Base-by-base conservation (phyloP, 2,329 filamentous ascomycete genomes). In the Pseudopithomyces maydicus region DNA sequence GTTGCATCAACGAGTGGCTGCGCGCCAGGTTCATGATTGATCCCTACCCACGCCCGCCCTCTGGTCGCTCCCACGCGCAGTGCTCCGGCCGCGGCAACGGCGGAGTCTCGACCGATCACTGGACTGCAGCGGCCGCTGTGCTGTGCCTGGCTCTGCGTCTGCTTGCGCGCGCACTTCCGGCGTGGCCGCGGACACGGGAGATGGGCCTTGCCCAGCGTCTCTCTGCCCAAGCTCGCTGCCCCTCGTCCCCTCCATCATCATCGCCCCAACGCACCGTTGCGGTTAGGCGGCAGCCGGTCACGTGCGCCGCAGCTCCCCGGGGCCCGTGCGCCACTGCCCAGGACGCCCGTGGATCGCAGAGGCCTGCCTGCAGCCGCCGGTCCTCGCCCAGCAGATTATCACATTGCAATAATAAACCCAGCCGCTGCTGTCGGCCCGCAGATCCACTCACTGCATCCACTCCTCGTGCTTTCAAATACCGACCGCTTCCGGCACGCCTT, bases 81-180 rank as follows among this genome's bases (percentile, higher is more conserved):
- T 10, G 17, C 38, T 17, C 8, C 71, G 69, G 70, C 70, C 71
- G 70, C 70, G 70, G 71, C 61, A 66, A 59, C 60, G 68, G 64
- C 61, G 59, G 50, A 54, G 41, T 23, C 51, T 43, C 43, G 53
- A 14, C 19, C 58, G 46, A 48, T 52, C 56, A 55, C 57, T n/a
- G 22, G 46, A 51, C 47, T 49, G 38, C 26, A 29, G 26, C 26
- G 26, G 26, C 5, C 26, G 26, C 26, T 29, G 26, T 29, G 26
- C 26, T 29, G 26, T 29, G 26, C 8, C 26, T 64, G 33, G n/a
- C 2, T 10, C 20, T 43, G 6, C 39, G 15, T 6, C 11, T 22
- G 35, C 17, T 20, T 43, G 48, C 42, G 12, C 43, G 22, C 20
- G 15, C 33, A 57, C 29, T 39, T 54, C 50, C 55, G 45, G 39